Evolutionary conservation across 805 yeast species (phyloP).

Genomic region (Phaffomyces thermotolerans): DNA sequence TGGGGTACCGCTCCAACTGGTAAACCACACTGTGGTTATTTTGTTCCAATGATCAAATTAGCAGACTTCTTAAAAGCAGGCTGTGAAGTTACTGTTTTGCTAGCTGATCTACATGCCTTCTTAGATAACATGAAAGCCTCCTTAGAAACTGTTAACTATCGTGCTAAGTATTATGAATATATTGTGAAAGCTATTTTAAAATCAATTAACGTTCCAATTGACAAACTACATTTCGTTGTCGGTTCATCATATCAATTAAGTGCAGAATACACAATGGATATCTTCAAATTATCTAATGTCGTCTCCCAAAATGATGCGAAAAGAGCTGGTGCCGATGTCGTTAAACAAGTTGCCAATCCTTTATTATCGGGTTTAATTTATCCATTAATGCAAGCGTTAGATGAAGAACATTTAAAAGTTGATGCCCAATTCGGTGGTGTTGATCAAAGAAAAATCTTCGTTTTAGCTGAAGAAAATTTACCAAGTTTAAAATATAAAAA

Average conservation of each 20-base stretch:
- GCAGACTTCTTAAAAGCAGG: constrained; percentile 96
- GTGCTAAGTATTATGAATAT: constrained; percentile 85
- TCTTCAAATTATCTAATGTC: constrained; percentile 74
- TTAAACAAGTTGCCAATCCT: constrained; percentile 94
- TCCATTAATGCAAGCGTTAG: constrained; percentile 98
- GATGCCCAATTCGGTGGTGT: constrained; percentile 99
- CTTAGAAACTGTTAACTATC: constrained; percentile 76
- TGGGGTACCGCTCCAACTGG: constrained; percentile 99
- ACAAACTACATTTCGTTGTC: constrained; percentile 70
- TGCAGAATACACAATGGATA: constrained; percentile 77
- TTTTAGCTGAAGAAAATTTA: constrained; percentile 91
- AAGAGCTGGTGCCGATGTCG: constrained; percentile 99
- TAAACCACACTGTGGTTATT: constrained; percentile 96
- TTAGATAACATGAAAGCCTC: constrained; percentile 99
- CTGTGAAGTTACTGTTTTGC: constrained; percentile 81
- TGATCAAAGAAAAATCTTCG: constrained; percentile 97
- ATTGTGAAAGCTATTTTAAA: constrained; percentile 78
- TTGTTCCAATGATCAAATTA: constrained; percentile 94
- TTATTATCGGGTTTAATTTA: constrained; percentile 87
- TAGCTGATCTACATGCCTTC: constrained; percentile 96
- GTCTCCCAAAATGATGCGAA: constrained; percentile 95
- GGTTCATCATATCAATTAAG: constrained; percentile 88
- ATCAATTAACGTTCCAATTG: constrained; percentile 88
- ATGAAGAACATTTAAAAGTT: constrained; percentile 79
- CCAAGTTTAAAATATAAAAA: constrained; percentile 86